Evolutionary conservation across 192 early-diverging fungal species (phyloP).

Genomic region (Linnemannia hyalina): DNA sequence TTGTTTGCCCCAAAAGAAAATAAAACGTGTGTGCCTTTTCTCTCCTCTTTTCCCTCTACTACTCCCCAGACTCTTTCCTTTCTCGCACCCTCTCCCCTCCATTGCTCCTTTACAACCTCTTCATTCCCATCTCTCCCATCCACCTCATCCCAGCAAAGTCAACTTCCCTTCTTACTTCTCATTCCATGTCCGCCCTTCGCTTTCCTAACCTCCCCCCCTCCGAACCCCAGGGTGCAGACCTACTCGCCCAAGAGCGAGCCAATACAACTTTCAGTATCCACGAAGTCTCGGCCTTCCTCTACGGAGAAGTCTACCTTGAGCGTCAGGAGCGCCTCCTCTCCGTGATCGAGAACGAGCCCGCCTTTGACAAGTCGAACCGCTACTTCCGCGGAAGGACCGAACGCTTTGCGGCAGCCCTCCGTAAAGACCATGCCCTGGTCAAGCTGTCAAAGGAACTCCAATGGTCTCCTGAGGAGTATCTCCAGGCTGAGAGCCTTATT

Average conservation of each 20-base stretch:
- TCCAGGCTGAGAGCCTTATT: constrained; percentile 62
- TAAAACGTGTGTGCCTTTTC: background rate
- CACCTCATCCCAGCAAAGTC: background rate
- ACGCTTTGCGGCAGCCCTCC: constrained; percentile 72
- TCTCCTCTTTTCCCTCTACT: background rate
- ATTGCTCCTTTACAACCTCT: background rate
- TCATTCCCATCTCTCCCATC: background rate
- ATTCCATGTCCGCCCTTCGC: constrained; percentile 47
- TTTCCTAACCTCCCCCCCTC: constrained; percentile 52
- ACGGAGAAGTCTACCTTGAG: constrained; percentile 70
- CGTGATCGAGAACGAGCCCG: constrained; percentile 74
- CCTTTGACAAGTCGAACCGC: constrained; percentile 77
- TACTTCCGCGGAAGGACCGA: constrained; percentile 80
- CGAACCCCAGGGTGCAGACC: constrained; percentile 62
- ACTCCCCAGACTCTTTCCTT: background rate
- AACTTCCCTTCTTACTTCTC: background rate
- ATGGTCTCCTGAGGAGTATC: constrained; percentile 63
- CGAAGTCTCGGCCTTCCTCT: constrained; percentile 76
- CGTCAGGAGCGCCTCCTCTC: constrained; percentile 67
- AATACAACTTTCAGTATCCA: constrained; percentile 72
- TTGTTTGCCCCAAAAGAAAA: background rate
- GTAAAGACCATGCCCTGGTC: constrained; percentile 72
- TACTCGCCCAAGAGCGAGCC: constrained; percentile 75
- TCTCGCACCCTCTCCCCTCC: background rate
- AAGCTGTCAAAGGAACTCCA: constrained; percentile 65